Evolutionary conservation across 2,329 filamentous ascomycete species (phyloP).

Genomic region (Colletotrichum scovillei): DNA sequence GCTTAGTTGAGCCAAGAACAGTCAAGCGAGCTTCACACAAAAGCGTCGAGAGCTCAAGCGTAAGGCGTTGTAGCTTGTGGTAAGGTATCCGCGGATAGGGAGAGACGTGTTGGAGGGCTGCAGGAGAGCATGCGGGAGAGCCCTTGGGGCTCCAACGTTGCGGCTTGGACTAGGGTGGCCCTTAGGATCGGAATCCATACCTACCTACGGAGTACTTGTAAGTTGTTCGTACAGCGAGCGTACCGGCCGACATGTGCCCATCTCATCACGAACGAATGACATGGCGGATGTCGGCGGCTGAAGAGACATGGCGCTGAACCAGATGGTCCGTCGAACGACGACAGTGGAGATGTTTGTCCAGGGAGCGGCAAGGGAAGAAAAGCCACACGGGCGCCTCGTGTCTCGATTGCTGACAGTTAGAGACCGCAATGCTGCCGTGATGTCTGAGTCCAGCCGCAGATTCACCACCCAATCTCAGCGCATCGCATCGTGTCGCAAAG

Average conservation of each 20-base stretch:
- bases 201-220: no score
- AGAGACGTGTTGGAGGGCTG: background rate
- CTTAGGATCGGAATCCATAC: background rate
- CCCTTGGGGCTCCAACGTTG: background rate
- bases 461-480: background rate
- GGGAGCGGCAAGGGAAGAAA: conserved; percentile 2
- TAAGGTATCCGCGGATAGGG: background rate
- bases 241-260: background rate
- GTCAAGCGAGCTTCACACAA: background rate
- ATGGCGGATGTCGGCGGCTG: background rate
- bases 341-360: conserved; percentile 9
- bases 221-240: background rate
- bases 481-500: background rate
- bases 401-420: background rate
- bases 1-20: background rate
- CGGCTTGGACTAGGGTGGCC: background rate
- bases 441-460: background rate
- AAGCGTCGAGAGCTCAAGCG: background rate
- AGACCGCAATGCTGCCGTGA: background rate
- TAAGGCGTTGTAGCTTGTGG: background rate
- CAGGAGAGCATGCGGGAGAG: conserved; percentile 10
- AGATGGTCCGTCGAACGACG: background rate
- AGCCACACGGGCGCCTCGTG: background rate
- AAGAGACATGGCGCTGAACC: conserved; percentile 5
- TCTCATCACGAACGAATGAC: background rate